Evolutionary conservation across 352 stramenopile genomes (phyloP).

Genomic region (Blastocystis sp.): DNA sequence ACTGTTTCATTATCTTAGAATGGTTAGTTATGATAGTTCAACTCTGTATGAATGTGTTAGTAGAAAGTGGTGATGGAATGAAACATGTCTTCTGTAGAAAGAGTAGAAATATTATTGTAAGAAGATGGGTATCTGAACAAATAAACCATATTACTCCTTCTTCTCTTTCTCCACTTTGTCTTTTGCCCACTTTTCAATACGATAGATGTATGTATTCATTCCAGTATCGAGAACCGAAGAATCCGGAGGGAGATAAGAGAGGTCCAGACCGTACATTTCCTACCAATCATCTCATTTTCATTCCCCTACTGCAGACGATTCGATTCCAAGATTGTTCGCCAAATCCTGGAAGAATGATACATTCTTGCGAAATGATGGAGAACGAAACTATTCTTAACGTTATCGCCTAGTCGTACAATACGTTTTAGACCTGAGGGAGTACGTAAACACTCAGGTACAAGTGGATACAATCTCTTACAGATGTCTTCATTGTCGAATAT

Average conservation of each 20-base stretch:
- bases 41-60: background rate
- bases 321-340: background rate
- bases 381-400: background rate
- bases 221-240: background rate
- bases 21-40: no score
- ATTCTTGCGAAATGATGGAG: slow-evolving; percentile 27
- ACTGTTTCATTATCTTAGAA: no score
- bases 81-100: background rate
- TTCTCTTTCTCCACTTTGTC: slow-evolving; percentile 27
- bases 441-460: slow-evolving; percentile 11
- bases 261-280: slow-evolving; percentile 9
- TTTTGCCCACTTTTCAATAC: slow-evolving; percentile 40
- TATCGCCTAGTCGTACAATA: background rate
- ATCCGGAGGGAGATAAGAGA: background rate
- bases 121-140: background rate
- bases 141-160: background rate
- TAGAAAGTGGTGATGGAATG: background rate
- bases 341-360: slow-evolving; percentile 23
- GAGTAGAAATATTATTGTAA: background rate
- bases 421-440: background rate
- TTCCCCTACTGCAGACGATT: background rate
- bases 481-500: slow-evolving; percentile 23
- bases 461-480: slow-evolving; percentile 37
- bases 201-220: slow-evolving; percentile 10
- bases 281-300: background rate